Base-by-base conservation (phyloP, 169 alveolate genomes). In the Eimeria tenella region DNA sequence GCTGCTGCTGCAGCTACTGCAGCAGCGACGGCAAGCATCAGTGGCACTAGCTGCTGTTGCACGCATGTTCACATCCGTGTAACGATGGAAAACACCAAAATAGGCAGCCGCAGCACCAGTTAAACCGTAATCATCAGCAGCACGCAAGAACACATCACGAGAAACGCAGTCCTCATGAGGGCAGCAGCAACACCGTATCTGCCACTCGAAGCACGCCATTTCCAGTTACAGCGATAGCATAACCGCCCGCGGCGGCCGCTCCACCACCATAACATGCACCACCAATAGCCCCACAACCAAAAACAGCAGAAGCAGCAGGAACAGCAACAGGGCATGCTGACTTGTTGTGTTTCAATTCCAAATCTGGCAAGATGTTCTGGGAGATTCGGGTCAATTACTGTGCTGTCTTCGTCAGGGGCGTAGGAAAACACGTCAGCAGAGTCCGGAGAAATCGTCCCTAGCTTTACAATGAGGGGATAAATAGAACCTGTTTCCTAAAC, bases 371-470 rank as follows among this genome's bases (percentile, higher is more conserved):
- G 96, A 91, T 98, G 99, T 0, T 86, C 93, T 0, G 97, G 98
- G 49, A 98, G 96, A 49, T 96, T 86, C 3, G 98, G 98, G 96
- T 98, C 99, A 50, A 96, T 77, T 31, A 98, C 99, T 68, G 96
- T 68, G 84, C 94, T 95, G 90, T 97, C 97, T 92, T 97, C 98
- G 52, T 97, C 98, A 42, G 98, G 97, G 31, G 99, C 98, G 95
- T 98, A 98, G 65, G 98, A 97, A 95, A 96, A 98, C 21, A 98
- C 98, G 73, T 98, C 99, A 4, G 99, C 99, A 15, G 98, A 98
- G 73, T 96, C 97, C 8, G 98, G 98, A 6, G 99, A 98, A 62
- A 98, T 98, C 50, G 99, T 98, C 4, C 99, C 99, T 21, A 98
- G 87, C 96, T 98, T 98, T 49, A 98, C 99, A 49, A 97, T 99